Evolutionary conservation across 345 rosid species (phyloP), one percentile per base, ranked within the genome.

Genomic region (Murraya koenigii): DNA sequence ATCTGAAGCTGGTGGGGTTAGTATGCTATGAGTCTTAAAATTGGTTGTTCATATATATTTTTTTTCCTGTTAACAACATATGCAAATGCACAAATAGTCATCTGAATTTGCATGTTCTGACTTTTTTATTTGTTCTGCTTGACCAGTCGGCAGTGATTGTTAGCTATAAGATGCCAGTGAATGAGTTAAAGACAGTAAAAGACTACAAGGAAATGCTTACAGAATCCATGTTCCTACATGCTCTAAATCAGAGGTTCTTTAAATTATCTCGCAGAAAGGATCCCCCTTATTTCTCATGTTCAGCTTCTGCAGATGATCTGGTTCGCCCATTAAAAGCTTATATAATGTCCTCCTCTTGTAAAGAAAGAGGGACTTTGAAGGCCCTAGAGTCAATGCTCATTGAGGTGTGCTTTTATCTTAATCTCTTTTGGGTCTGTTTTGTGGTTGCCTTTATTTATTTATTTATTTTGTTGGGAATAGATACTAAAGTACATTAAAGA

Each of bases 1-100:
- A 87, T 83, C 95, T 61, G 98, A 93, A 87, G 95, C 97, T 85
- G 88, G 90, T 71, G 97, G 95, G 93, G 98, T 95, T 78, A 88
- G 97, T 86, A 47, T 28, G 33, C 13, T 59, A 20, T 32, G 39
- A 74, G 35, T 69, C 15, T 75, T 77, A 58, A n/a, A 75, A 47
- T 56, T 59, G 20, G 62, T 75, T 75, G 55, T 30, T n/a, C 33
- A n/a, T 71, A 55, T 75, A 49, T 74, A n/a, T n/a, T n/a, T 22
- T 68, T 70, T 28, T 1, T 32, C n/a, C 35, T 35, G 5, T 47
- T 71, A 36, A 61, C 63, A 58, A 47, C 41, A 54, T 30, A 52
- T 64, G 70, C 19, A 78, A 32, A 47, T 26, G 7, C 56, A 3
- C 30, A 6, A 30, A 49, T 41, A 64, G 23, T 25, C 35, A 59